phyloP scores from a whole-genome alignment of 495 filamentous ascomycete genomes.

The Podospora anserina region DNA sequence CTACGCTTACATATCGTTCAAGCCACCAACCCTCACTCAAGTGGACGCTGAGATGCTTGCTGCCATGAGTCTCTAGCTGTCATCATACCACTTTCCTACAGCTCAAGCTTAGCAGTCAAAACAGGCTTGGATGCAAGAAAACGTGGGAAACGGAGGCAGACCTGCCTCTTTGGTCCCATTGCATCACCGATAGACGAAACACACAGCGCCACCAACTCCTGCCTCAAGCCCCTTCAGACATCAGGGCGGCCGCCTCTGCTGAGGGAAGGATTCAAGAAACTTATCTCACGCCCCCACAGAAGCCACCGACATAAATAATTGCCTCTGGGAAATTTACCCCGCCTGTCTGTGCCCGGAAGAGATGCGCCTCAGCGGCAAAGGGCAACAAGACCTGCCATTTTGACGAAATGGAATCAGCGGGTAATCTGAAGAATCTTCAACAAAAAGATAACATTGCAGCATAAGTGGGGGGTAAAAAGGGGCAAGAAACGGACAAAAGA shows the following conservation, averaged over 20 bases:
- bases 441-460: background rate
- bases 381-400: background rate
- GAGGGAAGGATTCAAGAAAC: background rate
- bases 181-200: background rate
- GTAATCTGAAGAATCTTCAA: background rate
- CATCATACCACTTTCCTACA: background rate
- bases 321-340: conserved; percentile 1
- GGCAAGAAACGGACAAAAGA: background rate
- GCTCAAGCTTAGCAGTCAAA: background rate
- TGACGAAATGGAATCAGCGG: background rate
- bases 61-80: background rate
- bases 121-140: background rate
- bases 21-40: background rate
- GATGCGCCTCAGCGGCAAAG: conserved; percentile 6
- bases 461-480: background rate
- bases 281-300: conserved; percentile 6
- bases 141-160: background rate
- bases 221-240: background rate
- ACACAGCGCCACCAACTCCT: background rate
- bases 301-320: background rate
- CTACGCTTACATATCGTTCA: conserved; percentile 1
- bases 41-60: background rate
- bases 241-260: background rate
- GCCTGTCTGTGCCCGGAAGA: background rate
- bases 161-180: background rate